Conservation (phyloP, 2,329 filamentous ascomycete species). For the Fusarium chuoi region DNA sequence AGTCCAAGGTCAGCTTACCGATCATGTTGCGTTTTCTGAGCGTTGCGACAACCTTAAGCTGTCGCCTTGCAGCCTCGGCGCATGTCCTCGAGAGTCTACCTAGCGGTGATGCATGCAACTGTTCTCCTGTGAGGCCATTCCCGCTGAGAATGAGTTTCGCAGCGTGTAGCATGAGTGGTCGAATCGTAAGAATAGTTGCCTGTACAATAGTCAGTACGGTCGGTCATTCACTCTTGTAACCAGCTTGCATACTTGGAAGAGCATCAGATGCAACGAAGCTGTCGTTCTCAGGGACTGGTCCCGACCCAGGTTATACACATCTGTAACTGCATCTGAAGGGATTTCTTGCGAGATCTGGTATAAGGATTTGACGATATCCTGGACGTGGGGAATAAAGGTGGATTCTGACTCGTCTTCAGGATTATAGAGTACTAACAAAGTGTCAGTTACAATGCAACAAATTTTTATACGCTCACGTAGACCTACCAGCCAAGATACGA, state of each 20-base stretch:
- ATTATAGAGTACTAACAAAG: constrained; percentile 42
- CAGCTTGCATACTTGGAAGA: constrained; percentile 42
- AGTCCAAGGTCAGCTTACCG: constrained; percentile 1
- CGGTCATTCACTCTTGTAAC: fast-evolving
- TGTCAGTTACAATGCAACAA: background rate
- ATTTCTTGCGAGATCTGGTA: constrained; percentile 44
- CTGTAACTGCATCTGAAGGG: constrained; percentile 39
- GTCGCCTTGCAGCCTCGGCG: constrained; percentile 44
- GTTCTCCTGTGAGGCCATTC: constrained; percentile 33
- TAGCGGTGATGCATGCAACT: constrained; percentile 41
- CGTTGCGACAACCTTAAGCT: constrained; percentile 44
- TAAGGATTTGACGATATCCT: constrained; percentile 45
- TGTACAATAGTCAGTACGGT: constrained; percentile 6
- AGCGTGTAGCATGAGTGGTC: constrained; percentile 45
- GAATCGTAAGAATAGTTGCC: constrained; percentile 47
- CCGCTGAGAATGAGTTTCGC: constrained; percentile 44
- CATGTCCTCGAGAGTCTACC: constrained; percentile 45
- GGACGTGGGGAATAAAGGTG: constrained; percentile 46
- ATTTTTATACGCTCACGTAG: fast-evolving
- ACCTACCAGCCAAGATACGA: constrained; percentile 41
- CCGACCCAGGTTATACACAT: constrained; percentile 35
- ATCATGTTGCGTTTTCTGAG: constrained; percentile 46
- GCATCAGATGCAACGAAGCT: constrained; percentile 47
- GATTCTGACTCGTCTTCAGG: constrained; percentile 45
- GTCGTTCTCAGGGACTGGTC: constrained; percentile 47